These are phyloP conservation scores for Colletotrichum melonis DNA, from an alignment of 2,329 filamentous ascomycete genomes.

Conservation along the genomic window DNA sequence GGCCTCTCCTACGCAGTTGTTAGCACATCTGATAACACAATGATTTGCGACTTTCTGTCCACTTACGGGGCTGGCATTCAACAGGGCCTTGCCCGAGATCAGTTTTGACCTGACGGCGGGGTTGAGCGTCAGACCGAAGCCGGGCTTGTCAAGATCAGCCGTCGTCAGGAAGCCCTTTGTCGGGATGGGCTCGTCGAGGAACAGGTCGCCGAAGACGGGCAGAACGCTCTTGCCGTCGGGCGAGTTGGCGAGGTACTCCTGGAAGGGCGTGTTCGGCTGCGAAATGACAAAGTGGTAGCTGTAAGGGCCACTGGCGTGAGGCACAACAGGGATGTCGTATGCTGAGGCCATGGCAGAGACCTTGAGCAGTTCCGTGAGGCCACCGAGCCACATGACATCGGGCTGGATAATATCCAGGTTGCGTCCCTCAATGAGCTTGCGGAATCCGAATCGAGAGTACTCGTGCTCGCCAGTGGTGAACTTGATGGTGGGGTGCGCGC, in stretches of 20 bases:
- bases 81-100: conserved; percentile 78
- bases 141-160: conserved; percentile 85
- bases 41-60: not conserved
- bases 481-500: conserved; percentile 88
- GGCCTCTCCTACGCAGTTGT: conserved; percentile 19
- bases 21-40: not conserved
- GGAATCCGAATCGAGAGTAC: conserved; percentile 93
- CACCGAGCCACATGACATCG: conserved; percentile 97
- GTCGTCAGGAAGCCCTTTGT: conserved; percentile 84
- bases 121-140: conserved; percentile 90
- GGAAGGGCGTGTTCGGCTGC: conserved; percentile 92
- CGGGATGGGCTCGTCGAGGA: conserved; percentile 90
- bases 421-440: conserved; percentile 90
- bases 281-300: conserved; percentile 97
- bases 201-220: conserved; percentile 92
- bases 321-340: conserved; percentile 94
- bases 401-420: conserved; percentile 96
- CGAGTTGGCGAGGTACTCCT: conserved; percentile 95
- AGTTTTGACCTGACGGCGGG: conserved; percentile 77
- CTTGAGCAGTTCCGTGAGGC: conserved; percentile 90
- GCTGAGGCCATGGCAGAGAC: conserved; percentile 89
- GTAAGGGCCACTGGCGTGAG: conserved; percentile 94
- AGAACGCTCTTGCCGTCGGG: conserved; percentile 89
- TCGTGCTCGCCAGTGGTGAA: conserved; percentile 98
- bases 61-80: conserved; percentile 67